Evolutionary conservation across 345 rosid genomes (phyloP), one percentile per base, ranked within the genome.

Genomic region (Syzygium grande): DNA sequence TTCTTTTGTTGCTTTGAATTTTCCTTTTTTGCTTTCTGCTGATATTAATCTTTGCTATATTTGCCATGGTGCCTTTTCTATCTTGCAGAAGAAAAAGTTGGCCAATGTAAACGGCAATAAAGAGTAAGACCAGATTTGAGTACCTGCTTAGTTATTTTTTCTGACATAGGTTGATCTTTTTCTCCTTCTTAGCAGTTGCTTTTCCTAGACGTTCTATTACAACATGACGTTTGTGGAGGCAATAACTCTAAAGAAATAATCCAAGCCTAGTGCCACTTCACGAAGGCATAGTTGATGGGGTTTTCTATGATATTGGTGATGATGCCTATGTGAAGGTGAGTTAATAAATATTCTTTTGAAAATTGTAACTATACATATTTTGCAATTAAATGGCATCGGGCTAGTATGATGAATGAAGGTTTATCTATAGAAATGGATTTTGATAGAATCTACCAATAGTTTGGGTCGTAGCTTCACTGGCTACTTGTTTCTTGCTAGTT

Each of bases 251-350:
- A 41, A 41, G 43, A 41, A 41, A 41, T 4, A 41, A 41, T 92
- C 59, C 92, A 34, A 41, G 96, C 96, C 7, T 88, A 89, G 22
- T 34, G 90, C 84, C 98, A 97, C 65, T 95, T 86, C 34, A 77
- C 51, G 0, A 77, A 73, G 58, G 97, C 95, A 0, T 43, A 88
- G 94, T 96, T 27, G 98, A 95, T 87, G 92, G 94, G 38, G 11
- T 84, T 15, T 25, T 79, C 0, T 95, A 89, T 80, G 68, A 92
- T 63, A 94, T 97, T 46, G 65, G 91, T 34, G 96, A 95, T 51
- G 93, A 94, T 90, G 98, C 97, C 6, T 86, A 92, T 87, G 98
- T 97, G 14, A 56, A 95, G 73, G 98, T 92, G 54, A 91, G 91
- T 79, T 27, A 30, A 51, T 27, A n/a, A n/a, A 52, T 30, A 38